Base-by-base conservation (phyloP, 2,329 filamentous ascomycete genomes). In the Myriosclerotinia duriaeana region DNA sequence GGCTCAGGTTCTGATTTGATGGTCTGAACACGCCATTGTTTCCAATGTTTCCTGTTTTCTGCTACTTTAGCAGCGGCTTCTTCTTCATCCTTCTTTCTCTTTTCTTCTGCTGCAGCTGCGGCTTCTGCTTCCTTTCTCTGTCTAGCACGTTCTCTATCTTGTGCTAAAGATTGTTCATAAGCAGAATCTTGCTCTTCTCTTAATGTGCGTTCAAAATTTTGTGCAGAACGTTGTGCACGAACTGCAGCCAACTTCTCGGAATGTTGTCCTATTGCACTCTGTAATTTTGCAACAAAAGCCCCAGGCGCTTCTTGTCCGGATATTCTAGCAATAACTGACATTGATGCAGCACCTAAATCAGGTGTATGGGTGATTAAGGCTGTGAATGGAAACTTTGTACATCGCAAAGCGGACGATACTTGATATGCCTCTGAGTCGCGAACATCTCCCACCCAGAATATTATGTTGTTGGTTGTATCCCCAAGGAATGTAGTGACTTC, bases 391-490 rank as follows among this genome's bases (percentile, higher is more conserved):
- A 95, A 97, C 76, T 96, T 96, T 67, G 92, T 96, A 78, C 91
- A 95, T 72, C 89, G 89, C 69, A 98, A 87, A 55, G 93, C 92
- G 15, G 86, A 85, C n/a, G 93, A 88, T 52, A 97, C 92, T 77
- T 97, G 93, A 78, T 96, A 98, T 6, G 94, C 92, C 79, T 99
- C 95, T 3, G 92, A 90, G 76, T 99, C 95, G 70, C 93, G 87
- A 0, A 98, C 90, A 72, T 93, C 97, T 56, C 95, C 95, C 52
- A 90, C 92, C 95, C 95, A 99, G 3, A 99, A 79, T 46, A 98
- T 81, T 40, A 97, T 85, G 75, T 94, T 90, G 77, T 93, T 93
- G 44, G 83, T 78, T 0, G 90, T 86, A 68, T 94, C 85, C 70
- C 87, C 89, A 72, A 98, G 78, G 74, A 92, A 96, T 7, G 83